Evolutionary conservation across 2,329 filamentous ascomycete species (phyloP), one percentile per base, ranked within the genome.

Genomic region (Diaporthe caulivora): DNA sequence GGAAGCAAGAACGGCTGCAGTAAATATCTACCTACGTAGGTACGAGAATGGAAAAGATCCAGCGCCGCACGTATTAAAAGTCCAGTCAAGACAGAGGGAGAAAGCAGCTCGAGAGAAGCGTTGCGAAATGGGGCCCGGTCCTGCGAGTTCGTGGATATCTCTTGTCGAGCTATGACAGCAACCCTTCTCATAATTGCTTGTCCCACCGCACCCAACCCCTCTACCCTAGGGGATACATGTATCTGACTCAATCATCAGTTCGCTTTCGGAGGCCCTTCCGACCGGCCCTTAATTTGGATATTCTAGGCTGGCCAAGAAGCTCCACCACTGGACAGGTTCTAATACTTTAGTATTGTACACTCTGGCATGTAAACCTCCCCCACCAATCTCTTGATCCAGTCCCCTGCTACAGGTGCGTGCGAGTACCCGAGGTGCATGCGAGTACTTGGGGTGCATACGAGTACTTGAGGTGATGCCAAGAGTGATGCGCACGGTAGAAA

Each of bases 381-480:
- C n/a, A n/a, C 97, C 42, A 99, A 87, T 88, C 97, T 95, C 83
- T 98, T 98, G 13, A 96, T 98, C 97, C 97, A 98, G 83, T 98
- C 98, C 40, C 97, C 97, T 82, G 95, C 98, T 0, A 95, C 96
- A 42, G 97, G 96, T 44, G 94, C 94, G 83, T 98, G 97, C 81
- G 95, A 98, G 82, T 98, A 97, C 87, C 98, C 98, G 74, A 99
- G 87, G 83, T 99, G 97, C 83, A 98, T 96, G 74, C 97, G 92
- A 87, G n/a, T n/a, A n/a, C n/a, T n/a, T n/a, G n/a, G n/a, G n/a
- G n/a, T n/a, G n/a, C n/a, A n/a, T n/a, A n/a, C n/a, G n/a, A n/a
- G n/a, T n/a, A n/a, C n/a, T n/a, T n/a, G n/a, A n/a, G n/a, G n/a
- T n/a, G n/a, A n/a, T n/a, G n/a, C n/a, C n/a, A n/a, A n/a, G 99